Conservation (phyloP, 352 stramenopile genomes). For the Pythium aphanidermatum region DNA sequence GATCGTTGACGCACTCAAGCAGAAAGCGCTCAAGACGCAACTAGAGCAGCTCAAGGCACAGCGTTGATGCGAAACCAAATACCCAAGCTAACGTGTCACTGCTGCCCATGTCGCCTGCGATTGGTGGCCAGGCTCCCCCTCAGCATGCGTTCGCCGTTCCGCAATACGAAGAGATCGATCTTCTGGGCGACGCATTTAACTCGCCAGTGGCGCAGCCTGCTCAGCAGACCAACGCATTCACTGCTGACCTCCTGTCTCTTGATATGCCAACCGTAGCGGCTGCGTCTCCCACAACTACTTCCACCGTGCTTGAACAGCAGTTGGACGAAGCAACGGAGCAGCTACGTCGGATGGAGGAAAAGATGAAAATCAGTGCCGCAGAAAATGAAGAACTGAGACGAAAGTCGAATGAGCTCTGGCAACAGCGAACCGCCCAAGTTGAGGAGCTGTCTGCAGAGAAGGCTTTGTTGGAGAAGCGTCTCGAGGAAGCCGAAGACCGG, state of each 20-base stretch:
- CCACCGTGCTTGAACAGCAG: slow-evolving; percentile 17
- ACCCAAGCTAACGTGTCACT: slow-evolving; percentile 28
- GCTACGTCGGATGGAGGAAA: slow-evolving; percentile 30
- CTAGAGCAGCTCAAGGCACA: slow-evolving; percentile 15
- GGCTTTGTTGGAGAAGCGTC: slow-evolving; percentile 20
- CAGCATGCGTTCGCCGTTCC: slow-evolving; percentile 9
- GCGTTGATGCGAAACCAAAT: slow-evolving; percentile 3
- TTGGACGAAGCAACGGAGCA: slow-evolving; percentile 39
- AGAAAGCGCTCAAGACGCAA: slow-evolving; percentile 30
- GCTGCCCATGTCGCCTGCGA: slow-evolving; percentile 34
- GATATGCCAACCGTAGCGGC: slow-evolving; percentile 1
- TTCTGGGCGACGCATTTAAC: slow-evolving; percentile 24
- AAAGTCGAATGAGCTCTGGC: slow-evolving; percentile 16
- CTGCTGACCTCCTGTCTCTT: slow-evolving; percentile 16
- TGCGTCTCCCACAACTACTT: neutral
- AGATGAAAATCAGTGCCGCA: slow-evolving; percentile 22
- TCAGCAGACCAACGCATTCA: slow-evolving; percentile 1
- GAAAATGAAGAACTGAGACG: slow-evolving; percentile 22
- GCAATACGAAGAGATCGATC: slow-evolving; percentile 54
- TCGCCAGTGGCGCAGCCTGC: neutral
- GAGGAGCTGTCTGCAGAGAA: slow-evolving; percentile 12
- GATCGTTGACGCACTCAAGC: slow-evolving; percentile 34
- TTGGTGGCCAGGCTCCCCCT: neutral
- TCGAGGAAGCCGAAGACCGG: slow-evolving; percentile 19
- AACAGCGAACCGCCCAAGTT: slow-evolving; percentile 13